These are phyloP conservation scores for Fusarium drepaniforme DNA, from an alignment of 2,329 filamentous ascomycete genomes.

Conservation along the genomic window DNA sequence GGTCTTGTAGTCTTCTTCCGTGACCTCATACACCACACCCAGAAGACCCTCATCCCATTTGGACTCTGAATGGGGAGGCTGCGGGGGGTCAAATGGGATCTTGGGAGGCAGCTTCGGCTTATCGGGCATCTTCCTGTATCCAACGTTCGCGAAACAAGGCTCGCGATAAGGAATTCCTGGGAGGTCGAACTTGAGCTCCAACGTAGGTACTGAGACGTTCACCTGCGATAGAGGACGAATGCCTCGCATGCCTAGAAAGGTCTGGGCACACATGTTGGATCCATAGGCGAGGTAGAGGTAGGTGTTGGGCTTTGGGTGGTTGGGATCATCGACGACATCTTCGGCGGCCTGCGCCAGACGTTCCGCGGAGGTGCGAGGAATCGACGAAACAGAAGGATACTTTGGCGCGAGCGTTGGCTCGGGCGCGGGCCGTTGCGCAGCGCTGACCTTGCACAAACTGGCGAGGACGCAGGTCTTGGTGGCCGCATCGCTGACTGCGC, in stretches of 20 bases:
- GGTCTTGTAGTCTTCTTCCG: slow-evolving; percentile 80
- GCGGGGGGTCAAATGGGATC: slow-evolving; percentile 41
- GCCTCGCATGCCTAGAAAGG: slow-evolving; percentile 81
- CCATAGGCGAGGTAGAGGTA: slow-evolving; percentile 91
- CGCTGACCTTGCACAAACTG: slow-evolving; percentile 42
- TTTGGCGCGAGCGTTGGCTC: slow-evolving; percentile 15
- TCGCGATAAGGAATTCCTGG: slow-evolving; percentile 88
- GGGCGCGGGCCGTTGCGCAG: slow-evolving; percentile 30
- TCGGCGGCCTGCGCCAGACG: slow-evolving; percentile 48
- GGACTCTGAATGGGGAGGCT: slow-evolving; percentile 36
- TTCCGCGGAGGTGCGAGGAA: slow-evolving; percentile 47
- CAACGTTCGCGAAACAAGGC: slow-evolving; percentile 91
- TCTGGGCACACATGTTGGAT: slow-evolving; percentile 85
- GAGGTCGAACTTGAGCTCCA: slow-evolving; percentile 87
- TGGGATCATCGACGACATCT: slow-evolving; percentile 36
- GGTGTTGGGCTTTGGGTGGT: slow-evolving; percentile 54
- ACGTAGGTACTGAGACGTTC: slow-evolving; percentile 83
- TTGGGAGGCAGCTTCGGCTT: slow-evolving; percentile 50
- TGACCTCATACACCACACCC: slow-evolving; percentile 97
- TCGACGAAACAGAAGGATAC: slow-evolving; percentile 48
- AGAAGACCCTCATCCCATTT: slow-evolving; percentile 85
- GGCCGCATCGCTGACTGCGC: slow-evolving; percentile 8
- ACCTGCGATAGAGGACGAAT: slow-evolving; percentile 85
- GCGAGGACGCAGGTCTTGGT: slow-evolving; percentile 23
- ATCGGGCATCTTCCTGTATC: slow-evolving; percentile 66